Evolutionary conservation across 257 asterid genomes (phyloP), one percentile per base, ranked within the genome.

Genomic region (Linderniella brevidens): DNA sequence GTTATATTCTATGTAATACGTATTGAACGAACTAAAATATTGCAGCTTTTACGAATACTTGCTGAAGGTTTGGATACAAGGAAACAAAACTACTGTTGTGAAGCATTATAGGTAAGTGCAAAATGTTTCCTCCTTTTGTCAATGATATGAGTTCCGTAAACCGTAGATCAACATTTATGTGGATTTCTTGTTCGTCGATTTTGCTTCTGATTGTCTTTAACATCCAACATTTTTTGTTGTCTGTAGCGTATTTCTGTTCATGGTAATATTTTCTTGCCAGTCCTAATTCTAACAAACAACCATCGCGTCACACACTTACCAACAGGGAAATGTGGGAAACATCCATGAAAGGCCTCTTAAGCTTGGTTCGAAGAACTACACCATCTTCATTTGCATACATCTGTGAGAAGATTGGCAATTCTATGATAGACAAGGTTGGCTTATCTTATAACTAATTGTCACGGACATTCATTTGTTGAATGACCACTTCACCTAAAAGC

Each of bases 301-400:
- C n/a, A 52, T 41, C 25, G 48, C 46, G 13, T 45, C 5, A 35
- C 37, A 32, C 45, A 51, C 56, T 49, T 58, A 44, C 52, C 37
- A 55, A 62, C 79, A 92, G 99, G 73, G 86, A 86, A 32, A 86
- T 92, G 99, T 92, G 99, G 99, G 99, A 92, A 77, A 82, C 66
- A 52, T 92, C 99, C 63, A 86, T 92, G 99, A 60, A 70, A 70
- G 99, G 96, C 62, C 82, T 92, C 67, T 62, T 54, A 57, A 92
- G 85, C 93, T 68, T 92, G 87, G 95, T 92, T 63, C 72, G 82
- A 61, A 86, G 95, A 75, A 79, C 82, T 41, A 69, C 88, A 54
- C 93, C 95, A 17, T 82, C 96, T 56, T 77, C 92, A 46, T 92
- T 79, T 63, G 63, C 93, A 38, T 92, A 92, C 70, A 59, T 92